A percentile compares a stretch with the other conserved stretches of the same genome.
Evolutionary conservation across 169 alveolate species (phyloP).

Genomic region (Babesia bovis): DNA sequence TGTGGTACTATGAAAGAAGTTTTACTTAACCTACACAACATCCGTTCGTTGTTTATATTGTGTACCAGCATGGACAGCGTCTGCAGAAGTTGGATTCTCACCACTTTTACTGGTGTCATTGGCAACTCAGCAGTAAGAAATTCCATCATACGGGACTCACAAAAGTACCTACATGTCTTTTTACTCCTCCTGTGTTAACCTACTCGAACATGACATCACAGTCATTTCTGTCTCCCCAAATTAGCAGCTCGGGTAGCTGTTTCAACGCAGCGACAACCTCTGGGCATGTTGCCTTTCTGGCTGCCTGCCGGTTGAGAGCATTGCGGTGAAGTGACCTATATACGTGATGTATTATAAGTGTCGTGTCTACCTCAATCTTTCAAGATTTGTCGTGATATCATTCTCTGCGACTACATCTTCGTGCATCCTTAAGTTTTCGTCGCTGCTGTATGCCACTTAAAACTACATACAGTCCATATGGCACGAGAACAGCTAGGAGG

Average conservation of each 20-base stretch:
- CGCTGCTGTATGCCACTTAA: not conserved
- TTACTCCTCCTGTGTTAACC: not conserved
- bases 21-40: conserved; percentile 35
- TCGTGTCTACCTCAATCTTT: conserved; percentile 14
- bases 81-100: conserved; percentile 62
- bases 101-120: conserved; percentile 27
- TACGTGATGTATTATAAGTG: too few species aligned
- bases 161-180: conserved; percentile 53
- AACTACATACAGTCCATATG: not conserved
- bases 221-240: conserved; percentile 59
- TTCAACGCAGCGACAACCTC: conserved; percentile 63
- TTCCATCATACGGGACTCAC: conserved; percentile 63
- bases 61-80: conserved; percentile 63
- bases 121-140: conserved; percentile 56
- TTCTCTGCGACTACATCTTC: not conserved
- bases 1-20: too few species aligned
- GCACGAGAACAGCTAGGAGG: not conserved
- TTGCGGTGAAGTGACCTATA: conserved; percentile 37
- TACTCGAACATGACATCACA: conserved; percentile 54
- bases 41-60: conserved; percentile 36
- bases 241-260: conserved; percentile 60
- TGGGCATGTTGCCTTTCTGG: conserved; percentile 27
- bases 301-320: conserved; percentile 32
- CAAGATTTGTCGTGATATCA: conserved; percentile 18
- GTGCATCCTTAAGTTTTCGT: not conserved